Base-by-base conservation (phyloP, 2,329 filamentous ascomycete genomes). In the Thielaviopsis populi region DNA sequence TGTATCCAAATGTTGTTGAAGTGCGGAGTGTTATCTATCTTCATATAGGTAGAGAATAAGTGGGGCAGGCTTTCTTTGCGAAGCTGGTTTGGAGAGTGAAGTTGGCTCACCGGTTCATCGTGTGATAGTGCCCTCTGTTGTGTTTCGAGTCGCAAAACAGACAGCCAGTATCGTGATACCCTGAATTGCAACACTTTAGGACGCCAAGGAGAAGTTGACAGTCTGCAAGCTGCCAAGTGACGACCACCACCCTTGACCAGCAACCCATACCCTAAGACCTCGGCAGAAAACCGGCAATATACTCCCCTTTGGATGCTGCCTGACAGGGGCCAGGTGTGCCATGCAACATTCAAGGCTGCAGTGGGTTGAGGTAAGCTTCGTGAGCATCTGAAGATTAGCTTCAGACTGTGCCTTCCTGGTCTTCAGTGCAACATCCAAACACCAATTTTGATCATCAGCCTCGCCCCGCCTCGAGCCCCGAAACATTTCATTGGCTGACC, bases 291-390 rank as follows among this genome's bases (percentile, higher is more conserved):
- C 13, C 43, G 43, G 59, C 13, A 37, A 15, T 13, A 15, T 22
- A 4, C 0, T 33, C 59, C 15, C 15, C 15, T 10, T 24, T 8
- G 53, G 46, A 46, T 17, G 13, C n/a, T 30, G 22, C 3, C 13
- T 22, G 59, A 15, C 42, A 59, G 58, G 58, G 56, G 56, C 22
- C 8, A 54, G 50, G 3, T 54, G 7, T 22, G 13, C 59, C 24
- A n/a, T 48, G 50, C 7, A 10, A 50, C 10, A 13, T 37, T 66
- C 64, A 66, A 66, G 64, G 64, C 64, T 66, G 64, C 64, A 63
- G 61, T 66, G 61, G 22, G 64, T 62, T 66, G 64, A 66, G 64
- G 64, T 66, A 66, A 66, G 61, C 64, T 63, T 19, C 33, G 54
- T 46, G 24, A 42, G 50, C 61, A 63, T 53, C 33, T 56, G 48